These are phyloP conservation scores for Hamigera avellanea DNA, from an alignment of 495 filamentous ascomycete species.

Conservation along the genomic window DNA sequence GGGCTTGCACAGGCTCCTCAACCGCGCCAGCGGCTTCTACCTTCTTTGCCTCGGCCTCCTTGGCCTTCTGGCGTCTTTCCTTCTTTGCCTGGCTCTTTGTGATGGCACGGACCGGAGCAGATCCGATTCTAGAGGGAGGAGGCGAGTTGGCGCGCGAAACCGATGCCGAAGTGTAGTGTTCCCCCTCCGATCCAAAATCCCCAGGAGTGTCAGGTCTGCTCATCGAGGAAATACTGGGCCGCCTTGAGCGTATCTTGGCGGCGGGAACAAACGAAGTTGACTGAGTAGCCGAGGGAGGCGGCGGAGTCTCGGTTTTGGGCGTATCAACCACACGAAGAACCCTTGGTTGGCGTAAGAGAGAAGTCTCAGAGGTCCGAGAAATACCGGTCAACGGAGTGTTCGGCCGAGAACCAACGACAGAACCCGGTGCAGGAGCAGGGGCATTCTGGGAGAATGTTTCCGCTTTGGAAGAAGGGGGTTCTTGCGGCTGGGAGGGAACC, in stretches of 20 bases:
- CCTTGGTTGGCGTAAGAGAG: conserved; percentile 32
- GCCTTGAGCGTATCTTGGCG: conserved; percentile 38
- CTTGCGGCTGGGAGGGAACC: conserved; percentile 6
- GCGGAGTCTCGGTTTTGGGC: conserved; percentile 53
- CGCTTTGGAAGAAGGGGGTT: conserved; percentile 10
- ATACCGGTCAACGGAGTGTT: conserved; percentile 27
- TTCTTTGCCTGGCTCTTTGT: conserved; percentile 90
- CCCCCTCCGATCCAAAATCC: conserved; percentile 67
- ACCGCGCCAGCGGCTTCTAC: conserved; percentile 39
- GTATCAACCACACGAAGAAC: conserved; percentile 62
- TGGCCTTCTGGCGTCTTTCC: conserved; percentile 55
- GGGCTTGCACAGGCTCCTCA: conserved; percentile 59
- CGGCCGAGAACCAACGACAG: conserved; percentile 20
- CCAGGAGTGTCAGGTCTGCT: conserved; percentile 71
- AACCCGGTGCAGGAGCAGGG: conserved; percentile 9
- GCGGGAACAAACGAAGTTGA: conserved; percentile 27
- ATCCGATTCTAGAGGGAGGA: conserved; percentile 64
- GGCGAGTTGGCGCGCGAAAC: conserved; percentile 80
- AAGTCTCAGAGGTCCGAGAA: conserved; percentile 37
- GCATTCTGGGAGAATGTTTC: conserved; percentile 12
- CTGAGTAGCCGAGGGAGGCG: conserved; percentile 20
- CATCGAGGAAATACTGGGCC: conserved; percentile 47
- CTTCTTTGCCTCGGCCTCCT: conserved; percentile 51
- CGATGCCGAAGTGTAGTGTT: conserved; percentile 64
- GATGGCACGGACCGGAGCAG: conserved; percentile 63